A percentile compares a stretch with the other conserved stretches of the same genome.
These are phyloP conservation scores for Ophiostoma fasciatum DNA, from an alignment of 2,329 filamentous ascomycete species.

Conservation along the genomic window DNA sequence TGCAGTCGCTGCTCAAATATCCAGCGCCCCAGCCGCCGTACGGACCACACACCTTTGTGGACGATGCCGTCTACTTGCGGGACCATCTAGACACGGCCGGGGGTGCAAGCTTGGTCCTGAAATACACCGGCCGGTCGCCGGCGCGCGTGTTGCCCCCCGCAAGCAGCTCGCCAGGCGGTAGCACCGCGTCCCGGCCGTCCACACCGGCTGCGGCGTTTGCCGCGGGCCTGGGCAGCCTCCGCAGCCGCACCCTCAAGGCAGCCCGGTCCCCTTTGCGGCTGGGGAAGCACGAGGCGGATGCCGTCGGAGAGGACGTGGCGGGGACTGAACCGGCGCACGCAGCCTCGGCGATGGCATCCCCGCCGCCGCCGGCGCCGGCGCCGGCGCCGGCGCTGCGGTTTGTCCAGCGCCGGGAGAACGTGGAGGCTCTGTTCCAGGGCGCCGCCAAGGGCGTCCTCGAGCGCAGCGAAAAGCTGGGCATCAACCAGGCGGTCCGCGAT, in stretches of 20 bases:
- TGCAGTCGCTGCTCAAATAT: slow-evolving; percentile 74
- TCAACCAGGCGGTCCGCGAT: slow-evolving; percentile 69
- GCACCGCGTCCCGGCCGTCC: slow-evolving; percentile 14
- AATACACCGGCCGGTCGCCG: slow-evolving; percentile 46
- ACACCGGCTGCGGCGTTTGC: slow-evolving; percentile 6
- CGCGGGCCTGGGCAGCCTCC: slow-evolving; percentile 20
- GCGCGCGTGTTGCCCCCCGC: slow-evolving; percentile 1
- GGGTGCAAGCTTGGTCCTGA: slow-evolving; percentile 50
- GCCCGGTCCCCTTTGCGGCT: no score
- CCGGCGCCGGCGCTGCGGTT: slow-evolving; percentile 19
- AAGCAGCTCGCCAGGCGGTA: slow-evolving; percentile 5
- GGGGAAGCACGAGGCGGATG: no score
- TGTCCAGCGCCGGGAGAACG: slow-evolving; percentile 37
- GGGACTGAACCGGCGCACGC: no score
- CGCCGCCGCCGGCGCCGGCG: slow-evolving; percentile 13
- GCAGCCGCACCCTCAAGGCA: slow-evolving; percentile 24
- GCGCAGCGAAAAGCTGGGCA: slow-evolving; percentile 58
- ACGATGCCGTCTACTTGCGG: slow-evolving; percentile 66
- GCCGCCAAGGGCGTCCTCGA: slow-evolving; percentile 63
- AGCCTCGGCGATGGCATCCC: no score
- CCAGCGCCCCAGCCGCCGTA: slow-evolving; percentile 48
- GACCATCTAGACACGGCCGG: slow-evolving; percentile 48
- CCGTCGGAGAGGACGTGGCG: no score
- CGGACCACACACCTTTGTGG: slow-evolving; percentile 64
- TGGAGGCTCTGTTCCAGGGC: slow-evolving; percentile 60